Base-by-base conservation (phyloP, 2,329 filamentous ascomycete genomes). In the Amauroascus verrucosus region DNA sequence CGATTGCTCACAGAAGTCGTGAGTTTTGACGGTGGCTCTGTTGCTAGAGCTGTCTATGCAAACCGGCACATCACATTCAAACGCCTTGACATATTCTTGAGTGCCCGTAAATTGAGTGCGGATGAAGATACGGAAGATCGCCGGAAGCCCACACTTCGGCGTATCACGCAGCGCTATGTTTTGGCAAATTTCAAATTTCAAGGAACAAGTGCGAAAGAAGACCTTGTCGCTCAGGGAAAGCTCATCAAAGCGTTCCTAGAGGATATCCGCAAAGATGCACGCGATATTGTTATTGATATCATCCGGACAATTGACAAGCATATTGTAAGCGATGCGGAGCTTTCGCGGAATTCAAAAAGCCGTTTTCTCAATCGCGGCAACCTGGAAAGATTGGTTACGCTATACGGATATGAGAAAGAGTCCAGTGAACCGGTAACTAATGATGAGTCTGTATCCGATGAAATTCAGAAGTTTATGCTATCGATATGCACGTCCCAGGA, bases 1-100 rank as follows among this genome's bases (percentile, higher is more conserved):
- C 83, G 91, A 54, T 73, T 98, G 49, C 77, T 98, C 56, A 86
- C 84, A 49, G 91, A 98, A 70, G 78, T 90, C n/a, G 81, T 88
- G 14, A 82, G 77, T 52, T 85, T 95, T 58, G 90, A 97, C 68
- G 89, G 89, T 14, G 94, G 93, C 13, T 80, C 82, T 40, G 77
- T 89, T 53, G 88, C 90, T 26, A 83, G 81, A 60, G 77, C 83
- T 44, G 77, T 96, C 32, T 94, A 95, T 66, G 78, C 85, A 50
- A 83, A 83, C 30, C 80, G 88, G 60, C 83, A 88, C 61, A 83
- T 82, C 55, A 93, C 88, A 0, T 84, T 95, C 54, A 85, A 88
- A 62, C 83, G 84, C 6, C 73, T 98, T 2, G 84, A 86, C 5
- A 78, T 87, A 50, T 94, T 95, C 61, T 79, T 98, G 50, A 82